Evolutionary conservation across 2,329 filamentous ascomycete species (phyloP).

Genomic region (Chrysoporthe austroafricana): DNA sequence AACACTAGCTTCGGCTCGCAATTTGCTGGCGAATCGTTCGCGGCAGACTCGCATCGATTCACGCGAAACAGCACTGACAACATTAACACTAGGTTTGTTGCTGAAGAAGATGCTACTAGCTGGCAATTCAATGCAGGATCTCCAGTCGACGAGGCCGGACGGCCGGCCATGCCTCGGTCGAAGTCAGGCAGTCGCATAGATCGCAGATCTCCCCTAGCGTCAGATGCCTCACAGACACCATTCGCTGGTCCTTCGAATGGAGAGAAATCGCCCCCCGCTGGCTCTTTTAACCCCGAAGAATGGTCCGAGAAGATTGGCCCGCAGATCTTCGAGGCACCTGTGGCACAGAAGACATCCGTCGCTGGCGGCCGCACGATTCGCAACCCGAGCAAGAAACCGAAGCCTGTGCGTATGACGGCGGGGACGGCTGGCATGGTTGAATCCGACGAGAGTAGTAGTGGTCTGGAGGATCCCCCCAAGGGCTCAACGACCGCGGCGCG

Average conservation of each 20-base stretch:
- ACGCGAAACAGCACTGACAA: slow-evolving; percentile 58
- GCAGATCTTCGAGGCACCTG: slow-evolving; percentile 57
- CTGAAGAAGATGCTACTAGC: slow-evolving; percentile 48
- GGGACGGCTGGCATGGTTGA: slow-evolving; percentile 51
- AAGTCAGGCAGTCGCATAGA: slow-evolving; percentile 46
- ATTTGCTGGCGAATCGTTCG: slow-evolving; percentile 48
- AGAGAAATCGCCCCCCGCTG: slow-evolving; percentile 31
- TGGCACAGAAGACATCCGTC: slow-evolving; percentile 41
- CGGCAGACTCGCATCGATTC: slow-evolving; percentile 47
- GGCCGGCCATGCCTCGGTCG: slow-evolving; percentile 40
- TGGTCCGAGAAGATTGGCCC: slow-evolving; percentile 60
- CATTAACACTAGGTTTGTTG: slow-evolving; percentile 64
- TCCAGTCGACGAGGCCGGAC: slow-evolving; percentile 34
- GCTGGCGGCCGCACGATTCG: slow-evolving; percentile 51
- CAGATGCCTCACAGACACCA: slow-evolving; percentile 29
- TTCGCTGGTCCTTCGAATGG: slow-evolving; percentile 31
- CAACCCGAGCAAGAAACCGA: slow-evolving; percentile 61
- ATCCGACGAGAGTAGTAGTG: slow-evolving; percentile 50
- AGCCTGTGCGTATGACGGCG: slow-evolving; percentile 56
- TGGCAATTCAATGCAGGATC: slow-evolving; percentile 59
- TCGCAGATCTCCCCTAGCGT: slow-evolving; percentile 46
- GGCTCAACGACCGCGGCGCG: slow-evolving; percentile 30
- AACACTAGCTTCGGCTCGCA: slow-evolving; percentile 56
- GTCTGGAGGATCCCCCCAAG: slow-evolving; percentile 38
- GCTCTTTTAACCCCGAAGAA: slow-evolving; percentile 53